Base-by-base conservation (phyloP, 2,329 filamentous ascomycete species). In the Xylogone sp. region DNA sequence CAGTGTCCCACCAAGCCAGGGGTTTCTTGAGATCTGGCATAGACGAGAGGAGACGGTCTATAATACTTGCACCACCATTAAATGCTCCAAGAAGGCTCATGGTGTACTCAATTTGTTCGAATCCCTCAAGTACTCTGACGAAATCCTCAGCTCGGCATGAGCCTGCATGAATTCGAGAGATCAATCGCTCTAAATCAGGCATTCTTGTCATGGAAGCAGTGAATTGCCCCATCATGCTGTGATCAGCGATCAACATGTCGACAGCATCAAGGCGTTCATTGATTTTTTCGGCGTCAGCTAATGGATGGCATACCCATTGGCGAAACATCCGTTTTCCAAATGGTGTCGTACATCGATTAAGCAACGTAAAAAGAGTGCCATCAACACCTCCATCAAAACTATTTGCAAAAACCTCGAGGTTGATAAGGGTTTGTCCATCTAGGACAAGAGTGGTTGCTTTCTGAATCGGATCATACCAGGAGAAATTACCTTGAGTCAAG, bases 41-140 rank as follows among this genome's bases (percentile, higher is more conserved):
- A 1, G 86, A 79, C 0, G 81, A 73, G 43, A 97, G 83, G 39
- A 99, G 81, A 49, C 91, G 85, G 52, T 91, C 88, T 42, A 99
- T 87, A 2, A 97, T 79, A 2, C 90, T 88, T 46, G 90, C 86
- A 2, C 87, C 88, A n/a, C 85, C 81, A 49, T 86, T 83, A 61
- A 88, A 88, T 8, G 85, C 79, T 45, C 80, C 77, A 1, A 97
- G 78, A 20, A 97, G 77, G 48, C 83, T 81, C 79, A 96, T 90
- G 1, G 92, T 96, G 67, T 96, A 94, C 56, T 97, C 91, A 44
- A 99, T 97, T 69, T 97, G 93, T 72, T 97, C 94, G 61, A 97
- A 99, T 0, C 94, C 94, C 68, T 97, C 92, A 0, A 99, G 76
- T 0, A 97, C 93, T 45, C 86, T 88, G 44, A 97, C 84, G 67